Conservation (phyloP, 2,329 filamentous ascomycete species). For the Phaeoacremonium minimum region DNA sequence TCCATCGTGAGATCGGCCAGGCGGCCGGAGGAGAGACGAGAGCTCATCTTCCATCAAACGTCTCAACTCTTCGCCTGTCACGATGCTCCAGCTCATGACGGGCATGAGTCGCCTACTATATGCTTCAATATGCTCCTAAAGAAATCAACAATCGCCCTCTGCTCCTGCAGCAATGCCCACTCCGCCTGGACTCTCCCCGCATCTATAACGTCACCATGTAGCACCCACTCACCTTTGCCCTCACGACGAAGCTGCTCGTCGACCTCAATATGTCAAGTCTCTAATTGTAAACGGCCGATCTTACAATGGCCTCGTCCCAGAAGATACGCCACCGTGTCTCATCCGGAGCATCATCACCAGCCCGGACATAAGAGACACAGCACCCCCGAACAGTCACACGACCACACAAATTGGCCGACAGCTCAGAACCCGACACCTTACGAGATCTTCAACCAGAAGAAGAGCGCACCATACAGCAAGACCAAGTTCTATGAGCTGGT, state of each 20-base stretch:
- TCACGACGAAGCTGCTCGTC: too few relatives aligned
- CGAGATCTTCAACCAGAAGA: conserved; percentile 67
- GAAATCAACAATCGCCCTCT: conserved; percentile 21
- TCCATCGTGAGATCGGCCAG: too few relatives aligned
- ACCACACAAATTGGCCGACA: conserved; percentile 46
- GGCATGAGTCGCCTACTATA: too few relatives aligned
- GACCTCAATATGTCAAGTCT: too few relatives aligned
- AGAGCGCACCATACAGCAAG: conserved; percentile 72
- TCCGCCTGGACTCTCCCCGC: conserved; percentile 11
- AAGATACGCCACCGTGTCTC: not conserved
- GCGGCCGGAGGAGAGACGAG: conserved; percentile 3
- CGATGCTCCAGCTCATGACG: conserved; percentile 6
- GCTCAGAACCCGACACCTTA: conserved; percentile 70
- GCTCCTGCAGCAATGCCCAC: conserved; percentile 13
- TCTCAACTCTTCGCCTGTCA: not conserved
- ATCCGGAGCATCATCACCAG: not conserved
- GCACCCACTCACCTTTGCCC: not conserved
- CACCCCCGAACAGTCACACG: conserved; percentile 3
- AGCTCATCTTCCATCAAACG: not conserved
- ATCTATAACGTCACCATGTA: conserved; percentile 17
- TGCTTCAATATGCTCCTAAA: conserved; percentile 15
- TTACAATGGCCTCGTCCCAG: not conserved
- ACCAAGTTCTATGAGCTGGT: conserved; percentile 83
- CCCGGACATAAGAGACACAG: not conserved
- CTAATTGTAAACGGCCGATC: not conserved